Base-by-base conservation (phyloP, 768 basidiomycete species). In the Lactarius tabidus region DNA sequence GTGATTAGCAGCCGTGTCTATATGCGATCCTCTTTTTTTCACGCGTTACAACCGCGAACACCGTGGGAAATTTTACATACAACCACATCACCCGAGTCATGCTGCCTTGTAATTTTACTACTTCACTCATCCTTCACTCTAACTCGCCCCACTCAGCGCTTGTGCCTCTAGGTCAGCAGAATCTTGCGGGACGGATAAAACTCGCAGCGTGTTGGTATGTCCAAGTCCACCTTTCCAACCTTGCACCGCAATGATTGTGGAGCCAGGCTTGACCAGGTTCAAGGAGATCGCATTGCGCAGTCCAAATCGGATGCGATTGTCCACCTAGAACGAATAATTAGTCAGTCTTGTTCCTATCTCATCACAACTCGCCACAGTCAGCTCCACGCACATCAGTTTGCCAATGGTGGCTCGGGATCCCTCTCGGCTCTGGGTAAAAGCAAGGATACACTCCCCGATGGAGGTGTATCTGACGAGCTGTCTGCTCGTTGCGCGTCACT, bases 191-290 rank as follows among this genome's bases (percentile, higher is more conserved):
- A 94, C 93, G 45, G 85, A 85, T 70, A 95, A 77, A 67, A 95
- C 84, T 57, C 93, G 88, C 63, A 95, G 80, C 15, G 92, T 94
- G 81, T 95, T 95, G 69, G 93, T 95, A 79, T 97, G 94, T 36
- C 95, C 95, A 53, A 97, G 85, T 64, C 97, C 97, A 52, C 95
- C 93, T 80, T 95, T 96, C 96, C 96, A 99, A n/a, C 97, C 97
- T 77, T 98, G 97, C 6, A 99, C 90, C 57, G 96, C 96, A 68
- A 98, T 82, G 72, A 99, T 84, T 29, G 95, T 93, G 60, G 87
- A 87, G 61, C 93, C 92, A 41, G 93, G 86, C 72, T 87, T 86
- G 80, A 98, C 88, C 74, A 99, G 84, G 69, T 91, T 89, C 77
- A 99, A 78, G 20, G 79, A 82, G 53, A 98, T 81, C 4, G 92